Evolutionary conservation across 169 alveolate species (phyloP).

Genomic region (Perkinsus chesapeaki): DNA sequence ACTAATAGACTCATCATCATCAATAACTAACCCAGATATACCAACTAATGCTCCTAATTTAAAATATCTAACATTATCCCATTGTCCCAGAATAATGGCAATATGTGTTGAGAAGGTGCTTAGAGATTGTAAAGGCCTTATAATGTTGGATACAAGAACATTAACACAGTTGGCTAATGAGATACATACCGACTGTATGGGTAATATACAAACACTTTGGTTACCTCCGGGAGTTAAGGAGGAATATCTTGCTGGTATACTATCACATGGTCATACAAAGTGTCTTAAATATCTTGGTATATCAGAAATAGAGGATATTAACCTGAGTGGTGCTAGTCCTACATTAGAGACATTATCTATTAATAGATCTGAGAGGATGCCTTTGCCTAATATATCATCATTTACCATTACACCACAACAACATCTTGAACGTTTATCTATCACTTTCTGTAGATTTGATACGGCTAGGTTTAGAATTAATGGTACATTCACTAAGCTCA

Average conservation of each 20-base stretch:
- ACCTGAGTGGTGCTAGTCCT: not conserved
- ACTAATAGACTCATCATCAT: not conserved
- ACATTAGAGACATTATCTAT: not conserved
- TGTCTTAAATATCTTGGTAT: not conserved
- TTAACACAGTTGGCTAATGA: not conserved
- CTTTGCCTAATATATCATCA: not conserved
- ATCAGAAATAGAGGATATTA: not conserved
- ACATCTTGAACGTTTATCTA: not conserved
- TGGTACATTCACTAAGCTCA: not conserved
- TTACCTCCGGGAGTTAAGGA: not conserved
- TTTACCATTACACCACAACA: not conserved
- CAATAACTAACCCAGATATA: not conserved
- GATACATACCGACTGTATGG: not conserved
- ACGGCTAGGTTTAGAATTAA: not conserved
- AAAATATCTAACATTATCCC: not conserved
- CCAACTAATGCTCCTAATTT: not conserved
- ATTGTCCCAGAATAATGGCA: not conserved
- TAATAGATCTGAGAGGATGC: not conserved
- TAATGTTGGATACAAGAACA: not conserved
- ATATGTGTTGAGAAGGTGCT: not conserved
- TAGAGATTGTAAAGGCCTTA: not conserved
- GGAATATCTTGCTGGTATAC: not conserved
- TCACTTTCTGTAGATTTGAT: not conserved
- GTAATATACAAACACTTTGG: not conserved
- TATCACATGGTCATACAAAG: not conserved